phyloP scores from a whole-genome alignment of 805 yeast species.

The Saccharomycopsis lassenensis region DNA sequence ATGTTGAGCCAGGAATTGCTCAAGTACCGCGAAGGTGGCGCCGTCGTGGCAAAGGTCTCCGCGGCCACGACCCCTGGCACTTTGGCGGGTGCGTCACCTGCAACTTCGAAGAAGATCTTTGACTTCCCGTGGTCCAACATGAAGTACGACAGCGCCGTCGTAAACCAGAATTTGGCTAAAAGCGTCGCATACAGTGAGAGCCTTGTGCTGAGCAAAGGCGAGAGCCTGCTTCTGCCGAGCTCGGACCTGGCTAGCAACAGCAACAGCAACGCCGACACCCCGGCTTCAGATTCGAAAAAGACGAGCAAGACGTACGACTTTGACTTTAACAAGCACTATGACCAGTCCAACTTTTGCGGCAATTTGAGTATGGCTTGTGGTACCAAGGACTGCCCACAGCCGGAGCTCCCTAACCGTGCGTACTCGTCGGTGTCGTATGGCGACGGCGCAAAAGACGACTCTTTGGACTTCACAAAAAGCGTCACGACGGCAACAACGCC shows the following conservation, averaged over 20 bases:
- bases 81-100: conserved; percentile 4
- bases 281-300: background rate
- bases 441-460: background rate
- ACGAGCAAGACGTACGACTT: conserved; percentile 22
- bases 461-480: background rate
- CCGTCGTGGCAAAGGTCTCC: conserved; percentile 61
- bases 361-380: conserved; percentile 79
- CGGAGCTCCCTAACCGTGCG: conserved; percentile 26
- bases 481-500: background rate
- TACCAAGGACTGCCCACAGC: conserved; percentile 54
- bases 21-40: conserved; percentile 59
- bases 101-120: conserved; percentile 12
- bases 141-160: background rate
- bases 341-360: conserved; percentile 72
- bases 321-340: conserved; percentile 36
- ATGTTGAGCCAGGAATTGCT: conserved; percentile 61
- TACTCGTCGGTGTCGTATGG: background rate
- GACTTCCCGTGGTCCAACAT: conserved; percentile 15
- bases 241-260: conserved; percentile 8
- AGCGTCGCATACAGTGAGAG: conserved; percentile 10
- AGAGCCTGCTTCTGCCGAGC: conserved; percentile 10
- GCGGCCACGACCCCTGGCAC: conserved; percentile 27
- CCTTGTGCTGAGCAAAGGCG: conserved; percentile 8
- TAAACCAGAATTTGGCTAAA: background rate
- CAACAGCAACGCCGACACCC: conserved; percentile 24